Percentiles rank a stretch among this genome's conserved stretches.
phyloP scores from a whole-genome alignment of 2,329 filamentous ascomycete genomes.

The Daldinia sp. region DNA sequence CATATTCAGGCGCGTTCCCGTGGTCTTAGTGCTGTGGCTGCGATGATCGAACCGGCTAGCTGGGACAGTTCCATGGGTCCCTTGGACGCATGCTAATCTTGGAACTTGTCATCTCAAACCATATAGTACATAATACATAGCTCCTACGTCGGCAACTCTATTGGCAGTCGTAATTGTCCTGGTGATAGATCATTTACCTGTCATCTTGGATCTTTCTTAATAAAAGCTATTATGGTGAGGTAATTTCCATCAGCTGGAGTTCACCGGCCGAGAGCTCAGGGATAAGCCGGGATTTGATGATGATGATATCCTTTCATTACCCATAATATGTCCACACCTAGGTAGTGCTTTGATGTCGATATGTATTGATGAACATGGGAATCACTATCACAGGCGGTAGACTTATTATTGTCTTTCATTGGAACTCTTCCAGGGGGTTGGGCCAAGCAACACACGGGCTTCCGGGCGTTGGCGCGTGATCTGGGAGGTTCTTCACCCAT shows the following conservation, averaged over 20 bases:
- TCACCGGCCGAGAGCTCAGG: not conserved
- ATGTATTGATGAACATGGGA: not conserved
- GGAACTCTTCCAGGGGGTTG: not conserved
- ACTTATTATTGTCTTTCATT: slow-evolving; percentile 9
- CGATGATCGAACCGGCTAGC: slow-evolving; percentile 44
- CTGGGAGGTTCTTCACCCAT: slow-evolving; percentile 1
- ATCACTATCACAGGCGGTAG: slow-evolving; percentile 6
- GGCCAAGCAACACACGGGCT: slow-evolving; percentile 5
- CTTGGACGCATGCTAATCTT: slow-evolving; percentile 42
- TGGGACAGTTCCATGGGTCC: slow-evolving; percentile 45
- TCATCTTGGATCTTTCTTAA: slow-evolving; percentile 10
- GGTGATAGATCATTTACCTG: slow-evolving; percentile 5
- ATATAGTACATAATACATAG: slow-evolving; percentile 19
- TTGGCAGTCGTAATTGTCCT: slow-evolving; percentile 11
- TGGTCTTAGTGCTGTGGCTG: slow-evolving; percentile 40
- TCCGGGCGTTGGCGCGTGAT: slow-evolving; percentile 20
- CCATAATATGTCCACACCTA: slow-evolving; percentile 4
- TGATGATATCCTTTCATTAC: slow-evolving; percentile 6
- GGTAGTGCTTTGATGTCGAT: not conserved
- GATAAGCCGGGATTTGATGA: slow-evolving; percentile 12
- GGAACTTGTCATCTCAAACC: slow-evolving; percentile 32
- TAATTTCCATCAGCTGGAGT: slow-evolving; percentile 14
- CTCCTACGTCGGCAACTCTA: slow-evolving; percentile 25
- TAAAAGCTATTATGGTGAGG: not conserved
- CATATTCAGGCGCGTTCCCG: slow-evolving; percentile 10